These are phyloP conservation scores for Neurospora hispaniola DNA, from an alignment of 495 filamentous ascomycete species.

Conservation along the genomic window DNA sequence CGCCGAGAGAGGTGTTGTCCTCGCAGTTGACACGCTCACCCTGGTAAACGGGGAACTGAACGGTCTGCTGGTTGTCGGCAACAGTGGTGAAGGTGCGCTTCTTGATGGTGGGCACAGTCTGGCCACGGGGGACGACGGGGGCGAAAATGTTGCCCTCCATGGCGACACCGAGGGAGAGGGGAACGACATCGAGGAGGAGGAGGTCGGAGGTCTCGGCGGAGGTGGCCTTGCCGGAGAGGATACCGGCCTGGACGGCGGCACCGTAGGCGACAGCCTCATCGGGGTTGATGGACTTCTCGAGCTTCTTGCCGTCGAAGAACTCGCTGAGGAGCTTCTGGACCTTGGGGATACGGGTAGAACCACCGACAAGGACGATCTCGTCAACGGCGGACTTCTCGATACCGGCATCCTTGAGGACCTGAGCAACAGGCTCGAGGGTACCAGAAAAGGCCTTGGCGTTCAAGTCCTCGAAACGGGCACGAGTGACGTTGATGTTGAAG, in stretches of 20 bases:
- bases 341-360: conserved; percentile 97
- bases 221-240: conserved; percentile 92
- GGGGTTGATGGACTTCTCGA: conserved; percentile 99
- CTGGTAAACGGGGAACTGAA: conserved; percentile 97
- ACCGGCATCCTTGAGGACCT: conserved; percentile 93
- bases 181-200: conserved; percentile 90
- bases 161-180: conserved; percentile 96
- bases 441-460: conserved; percentile 94
- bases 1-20: conserved; percentile 97
- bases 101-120: conserved; percentile 88
- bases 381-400: conserved; percentile 91
- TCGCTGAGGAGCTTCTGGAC: conserved; percentile 97
- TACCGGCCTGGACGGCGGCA: conserved; percentile 96
- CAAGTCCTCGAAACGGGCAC: conserved; percentile 98
- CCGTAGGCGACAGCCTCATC: conserved; percentile 99
- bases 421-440: conserved; percentile 96
- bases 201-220: conserved; percentile 94
- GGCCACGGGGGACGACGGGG: conserved; percentile 82
- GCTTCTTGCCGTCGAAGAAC: conserved; percentile 99
- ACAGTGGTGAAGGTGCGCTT: conserved; percentile 97
- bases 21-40: conserved; percentile 99
- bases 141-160: conserved; percentile 99
- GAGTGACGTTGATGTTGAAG: conserved; percentile 98
- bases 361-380: conserved; percentile 97
- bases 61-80: conserved; percentile 89